Percentiles rank a stretch among this genome's conserved stretches.
phyloP scores from a whole-genome alignment of 257 asterid species.

The Solanum bukasovii region DNA sequence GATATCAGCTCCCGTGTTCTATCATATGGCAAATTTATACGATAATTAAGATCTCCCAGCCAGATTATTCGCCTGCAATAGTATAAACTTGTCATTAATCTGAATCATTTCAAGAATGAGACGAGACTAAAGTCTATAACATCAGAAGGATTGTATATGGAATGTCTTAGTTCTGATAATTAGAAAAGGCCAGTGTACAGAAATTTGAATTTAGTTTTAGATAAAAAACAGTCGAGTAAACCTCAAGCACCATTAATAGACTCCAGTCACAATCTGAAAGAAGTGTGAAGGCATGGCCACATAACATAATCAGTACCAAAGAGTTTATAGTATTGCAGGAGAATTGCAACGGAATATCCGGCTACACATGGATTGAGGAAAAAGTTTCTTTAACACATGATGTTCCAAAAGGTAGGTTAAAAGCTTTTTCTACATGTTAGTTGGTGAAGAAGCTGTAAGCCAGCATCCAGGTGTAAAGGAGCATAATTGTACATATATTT shows the following conservation, averaged over 20 bases:
- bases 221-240: background rate
- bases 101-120: background rate
- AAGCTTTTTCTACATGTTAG: background rate
- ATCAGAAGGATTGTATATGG: background rate
- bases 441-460: background rate
- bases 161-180: background rate
- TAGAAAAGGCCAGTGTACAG: background rate
- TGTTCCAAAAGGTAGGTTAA: background rate
- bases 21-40: conserved; percentile 72
- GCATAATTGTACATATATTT: background rate
- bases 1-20: conserved; percentile 59
- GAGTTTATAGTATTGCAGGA: background rate
- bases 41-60: conserved; percentile 93
- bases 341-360: background rate
- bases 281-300: background rate
- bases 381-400: background rate
- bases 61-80: conserved; percentile 79
- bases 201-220: background rate
- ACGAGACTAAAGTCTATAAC: background rate
- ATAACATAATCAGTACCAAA: background rate
- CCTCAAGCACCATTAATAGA: background rate
- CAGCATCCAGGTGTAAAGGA: background rate
- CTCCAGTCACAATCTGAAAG: background rate
- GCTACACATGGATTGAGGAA: background rate
- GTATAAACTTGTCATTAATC: background rate